Base-by-base conservation (phyloP, 257 asterid genomes). In the Ophiorrhiza pumila region DNA sequence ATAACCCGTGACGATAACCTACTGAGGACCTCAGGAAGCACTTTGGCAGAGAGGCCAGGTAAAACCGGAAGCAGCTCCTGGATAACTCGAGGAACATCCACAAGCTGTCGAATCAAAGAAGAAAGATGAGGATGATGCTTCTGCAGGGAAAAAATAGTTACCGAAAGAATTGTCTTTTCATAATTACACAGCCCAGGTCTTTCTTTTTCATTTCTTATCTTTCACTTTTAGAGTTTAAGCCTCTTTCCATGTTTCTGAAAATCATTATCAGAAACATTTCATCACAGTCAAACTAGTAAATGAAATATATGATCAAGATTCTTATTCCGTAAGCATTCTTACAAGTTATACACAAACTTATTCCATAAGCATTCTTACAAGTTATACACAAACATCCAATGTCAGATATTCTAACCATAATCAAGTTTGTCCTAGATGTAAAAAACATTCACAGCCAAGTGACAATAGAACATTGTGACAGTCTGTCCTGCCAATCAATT, bases 61-160 rank as follows among this genome's bases (percentile, higher is more conserved):
- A 95, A 84, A 57, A 90, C 85, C 0, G 99, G 99, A 55, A 95
- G 96, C 66, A 95, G 91, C 85, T 95, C 98, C 80, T 72, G 90
- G 79, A 95, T 80, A 73, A 88, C 93, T 80, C 67, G 88, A 64
- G 89, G 81, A 75, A 87, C 79, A 82, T 85, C 83, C 66, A 90
- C 74, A 76, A 83, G 93, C 95, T 94, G 91, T 65, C 66, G 58
- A 81, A 64, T 70, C 72, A 79, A 52, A 80, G 45, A 71, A 69
- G 77, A 71, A 57, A 69, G 2, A 2, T 50, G 12, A 76, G 43
- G 71, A 9, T 18, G 63, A 72, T 39, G 45, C 72, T 56, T 32
- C 7, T 58, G 34, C 43, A 35, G 39, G 41, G 22, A 34, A 12
- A 27, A 23, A 6, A 70, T 46, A 59, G 18, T 56, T 66, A 18